A percentile compares a stretch with the other conserved stretches of the same genome.
phyloP scores from a whole-genome alignment of 495 filamentous ascomycete genomes.

The Aeminium ludgeri region DNA sequence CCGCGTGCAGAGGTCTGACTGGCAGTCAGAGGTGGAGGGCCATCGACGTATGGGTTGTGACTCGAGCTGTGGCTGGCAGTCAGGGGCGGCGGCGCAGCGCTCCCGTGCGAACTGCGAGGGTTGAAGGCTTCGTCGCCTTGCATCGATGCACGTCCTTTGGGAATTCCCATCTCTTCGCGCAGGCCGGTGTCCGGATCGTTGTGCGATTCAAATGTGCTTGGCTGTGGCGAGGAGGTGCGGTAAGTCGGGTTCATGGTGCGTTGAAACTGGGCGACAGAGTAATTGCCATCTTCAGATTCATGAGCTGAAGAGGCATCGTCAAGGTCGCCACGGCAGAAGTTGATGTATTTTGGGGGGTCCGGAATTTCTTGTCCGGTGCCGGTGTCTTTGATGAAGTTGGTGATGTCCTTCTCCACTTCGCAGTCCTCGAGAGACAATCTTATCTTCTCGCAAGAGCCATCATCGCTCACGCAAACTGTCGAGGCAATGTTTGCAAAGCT shows the following conservation, averaged over 20 bases:
- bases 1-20: slow-evolving; percentile 26
- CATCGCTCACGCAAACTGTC: slow-evolving; percentile 97
- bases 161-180: slow-evolving; percentile 10
- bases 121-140: slow-evolving; percentile 15
- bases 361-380: slow-evolving; percentile 96
- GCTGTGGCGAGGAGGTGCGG: slow-evolving; percentile 77
- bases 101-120: slow-evolving; percentile 7
- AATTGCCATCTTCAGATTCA: slow-evolving; percentile 60
- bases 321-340: slow-evolving; percentile 85
- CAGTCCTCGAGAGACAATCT: slow-evolving; percentile 86
- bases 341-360: slow-evolving; percentile 93
- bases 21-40: slow-evolving; percentile 23
- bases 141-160: slow-evolving; percentile 6
- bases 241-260: slow-evolving; percentile 89
- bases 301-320: slow-evolving; percentile 65
- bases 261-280: slow-evolving; percentile 89
- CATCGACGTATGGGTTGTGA: slow-evolving; percentile 10
- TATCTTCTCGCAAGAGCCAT: slow-evolving; percentile 92
- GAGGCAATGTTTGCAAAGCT: slow-evolving; percentile 92
- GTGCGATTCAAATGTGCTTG: slow-evolving; percentile 75
- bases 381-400: slow-evolving; percentile 68
- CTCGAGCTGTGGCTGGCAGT: not conserved
- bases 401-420: slow-evolving; percentile 92
- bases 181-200: slow-evolving; percentile 54
- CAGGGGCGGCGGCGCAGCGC: slow-evolving; percentile 25